Evolutionary conservation across 352 stramenopile genomes (phyloP), one percentile per base, ranked within the genome.

Genomic region (Vaucheria bursata): DNA sequence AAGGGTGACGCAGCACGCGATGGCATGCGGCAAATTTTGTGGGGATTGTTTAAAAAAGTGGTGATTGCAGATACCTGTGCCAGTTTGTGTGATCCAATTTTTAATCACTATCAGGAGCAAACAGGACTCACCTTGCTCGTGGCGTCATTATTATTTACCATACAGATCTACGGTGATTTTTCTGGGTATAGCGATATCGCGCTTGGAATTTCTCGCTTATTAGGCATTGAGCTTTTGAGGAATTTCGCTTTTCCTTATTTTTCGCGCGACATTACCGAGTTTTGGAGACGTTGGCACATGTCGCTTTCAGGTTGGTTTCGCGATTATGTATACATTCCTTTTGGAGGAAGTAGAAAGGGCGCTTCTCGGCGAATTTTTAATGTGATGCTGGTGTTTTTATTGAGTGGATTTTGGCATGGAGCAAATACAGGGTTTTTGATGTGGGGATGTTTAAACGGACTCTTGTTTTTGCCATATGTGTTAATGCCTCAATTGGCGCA

Each of bases 161-260:
- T 59, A 18, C 45, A 59, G 25, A 59, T 59, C 18, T 59, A 59
- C 25, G 18, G 12, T 59, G 45, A 59, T 59, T 59, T 59, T 59
- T 59, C 25, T 59, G 45, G 45, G 12, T 59, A 59, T 25, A 18
- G 12, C 25, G 18, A 18, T 18, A 59, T 59, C 25, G 45, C 45
- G 25, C 45, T 18, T 18, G 45, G 45, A 59, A 59, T 18, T 25
- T 18, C 45, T 18, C 18, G 25, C 18, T 59, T 59, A 59, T 59
- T 59, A 18, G 45, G 45, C 45, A 59, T 59, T 59, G 25, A 59
- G 25, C 45, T 59, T 18, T 18, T 59, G 25, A 25, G 25, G 18
- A 59, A 59, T 59, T 59, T 59, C 25, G 18, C 45, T 59, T 59
- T 59, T 59, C 45, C 45, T 59, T 59, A 18, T 59, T 59, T 59